Base-by-base conservation (phyloP, 1,139 yeast genomes). In the Wickerhamomyces sp. region DNA sequence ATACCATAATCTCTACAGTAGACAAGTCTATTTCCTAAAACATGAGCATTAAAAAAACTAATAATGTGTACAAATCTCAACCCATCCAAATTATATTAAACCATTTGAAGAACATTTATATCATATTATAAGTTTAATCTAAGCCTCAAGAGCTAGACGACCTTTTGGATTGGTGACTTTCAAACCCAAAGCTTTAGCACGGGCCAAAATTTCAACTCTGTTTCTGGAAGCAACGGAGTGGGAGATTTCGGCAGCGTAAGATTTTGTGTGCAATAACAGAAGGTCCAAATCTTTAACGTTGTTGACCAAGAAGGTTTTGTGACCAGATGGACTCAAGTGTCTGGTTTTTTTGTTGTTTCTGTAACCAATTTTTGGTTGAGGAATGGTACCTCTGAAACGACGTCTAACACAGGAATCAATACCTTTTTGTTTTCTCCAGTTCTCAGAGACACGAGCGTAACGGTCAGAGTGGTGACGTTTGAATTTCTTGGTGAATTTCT, bases 361-460 rank as follows among this genome's bases (percentile, higher is more conserved):
- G 80, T 86, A 93, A 78, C 99, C 99, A 64, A 93, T 89, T 78
- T 85, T 89, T 78, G 99, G 99, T 81, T 89, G 95, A 64, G 91
- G 78, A 67, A 91, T 85, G 74, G 93, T 83, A 66, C 98, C 98
- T 83, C 97, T 87, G 95, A 91, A 93, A 79, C 97, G 87, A 81
- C 97, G 89, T 82, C 97, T 89, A 70, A 89, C 96, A 76, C 89
- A 82, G 61, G 96, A 89, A 80, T 93, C 99, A 67, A 93, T 93
- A 91, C 99, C 99, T 87, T 89, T 91, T 78, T 93, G 98, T 78
- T 91, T 91, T 87, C 99, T 91, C 98, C 98, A 93, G 81, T 82
- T 83, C 75, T 87, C 96, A 63, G 88, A 75, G 59, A 91, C 96
- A 75, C 98, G 89, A 80, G 80, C 80, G 77, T 87, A 91, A 75